Percentiles rank a stretch among this genome's conserved stretches.
Conservation (phyloP, 345 rosid genomes). For the Theobroma cacao region DNA sequence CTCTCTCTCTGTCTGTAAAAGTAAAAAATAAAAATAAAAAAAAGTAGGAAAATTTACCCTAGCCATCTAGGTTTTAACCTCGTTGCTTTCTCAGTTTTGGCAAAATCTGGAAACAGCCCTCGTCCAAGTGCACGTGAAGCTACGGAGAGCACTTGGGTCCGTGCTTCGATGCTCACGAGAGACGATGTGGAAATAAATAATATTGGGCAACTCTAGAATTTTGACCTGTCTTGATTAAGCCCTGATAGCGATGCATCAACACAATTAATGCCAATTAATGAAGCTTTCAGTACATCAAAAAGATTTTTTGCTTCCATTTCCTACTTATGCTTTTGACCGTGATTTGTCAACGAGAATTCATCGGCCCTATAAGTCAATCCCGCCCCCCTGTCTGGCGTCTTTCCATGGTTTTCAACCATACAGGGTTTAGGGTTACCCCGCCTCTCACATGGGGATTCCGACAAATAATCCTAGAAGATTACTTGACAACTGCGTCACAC, state of each 20-base stretch:
- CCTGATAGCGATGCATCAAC: not conserved
- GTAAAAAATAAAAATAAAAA: too few relatives aligned
- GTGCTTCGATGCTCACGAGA: slow-evolving; percentile 6
- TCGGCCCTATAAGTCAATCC: not conserved
- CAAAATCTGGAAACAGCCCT: not conserved
- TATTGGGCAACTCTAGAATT: not conserved
- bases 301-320: not conserved
- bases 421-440: not conserved
- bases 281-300: not conserved
- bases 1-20: not conserved
- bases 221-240: not conserved
- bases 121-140: not conserved
- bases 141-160: not conserved
- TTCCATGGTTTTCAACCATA: not conserved
- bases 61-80: not conserved
- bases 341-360: not conserved
- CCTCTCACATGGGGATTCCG: not conserved
- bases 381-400: not conserved
- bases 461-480: not conserved
- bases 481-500: not conserved
- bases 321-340: not conserved
- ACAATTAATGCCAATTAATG: not conserved
- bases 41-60: too few relatives aligned
- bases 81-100: not conserved
- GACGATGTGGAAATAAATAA: not conserved